phyloP scores from a whole-genome alignment of 371 early-diverging fungal genomes.

The Mortierella polycephala region DNA sequence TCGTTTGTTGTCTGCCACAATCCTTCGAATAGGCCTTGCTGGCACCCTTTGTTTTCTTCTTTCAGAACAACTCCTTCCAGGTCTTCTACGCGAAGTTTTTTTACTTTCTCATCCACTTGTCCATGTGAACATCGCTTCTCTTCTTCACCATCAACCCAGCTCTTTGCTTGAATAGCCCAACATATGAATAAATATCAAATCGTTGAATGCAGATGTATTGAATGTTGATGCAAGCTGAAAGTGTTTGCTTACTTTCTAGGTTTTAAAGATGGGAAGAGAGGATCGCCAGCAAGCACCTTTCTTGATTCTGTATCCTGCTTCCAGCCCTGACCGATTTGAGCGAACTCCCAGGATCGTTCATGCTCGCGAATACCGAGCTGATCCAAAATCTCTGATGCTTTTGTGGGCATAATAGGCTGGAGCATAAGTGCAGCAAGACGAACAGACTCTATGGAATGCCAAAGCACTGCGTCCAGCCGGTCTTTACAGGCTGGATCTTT shows the following conservation, averaged over 20 bases:
- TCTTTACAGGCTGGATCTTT: slow-evolving; percentile 57
- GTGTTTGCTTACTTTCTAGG: slow-evolving; percentile 3
- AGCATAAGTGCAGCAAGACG: slow-evolving; percentile 81
- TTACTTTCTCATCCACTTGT: not conserved
- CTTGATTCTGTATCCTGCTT: slow-evolving; percentile 5
- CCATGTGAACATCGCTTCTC: not conserved
- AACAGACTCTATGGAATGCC: slow-evolving; percentile 79
- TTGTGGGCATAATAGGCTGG: slow-evolving; percentile 90
- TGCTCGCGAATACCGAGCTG: slow-evolving; percentile 62
- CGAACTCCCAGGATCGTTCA: slow-evolving; percentile 63
- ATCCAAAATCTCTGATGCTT: slow-evolving; percentile 72
- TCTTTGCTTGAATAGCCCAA: no score
- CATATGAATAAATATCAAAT: not conserved
- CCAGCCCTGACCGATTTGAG: slow-evolving; percentile 44
- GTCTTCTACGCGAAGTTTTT: not conserved
- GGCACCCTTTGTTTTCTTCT: no score
- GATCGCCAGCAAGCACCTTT: not conserved
- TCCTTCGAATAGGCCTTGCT: not conserved
- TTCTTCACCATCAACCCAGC: not conserved
- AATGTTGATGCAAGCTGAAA: not conserved
- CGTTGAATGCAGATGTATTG: not conserved
- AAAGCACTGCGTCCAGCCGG: slow-evolving; percentile 72
- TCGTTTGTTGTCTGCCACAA: not conserved
- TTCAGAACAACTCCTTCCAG: no score
- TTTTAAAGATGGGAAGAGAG: slow-evolving; percentile 38